Conservation (phyloP, 108 stramenopile genomes). For the Cyclostephanos invisitatus region DNA sequence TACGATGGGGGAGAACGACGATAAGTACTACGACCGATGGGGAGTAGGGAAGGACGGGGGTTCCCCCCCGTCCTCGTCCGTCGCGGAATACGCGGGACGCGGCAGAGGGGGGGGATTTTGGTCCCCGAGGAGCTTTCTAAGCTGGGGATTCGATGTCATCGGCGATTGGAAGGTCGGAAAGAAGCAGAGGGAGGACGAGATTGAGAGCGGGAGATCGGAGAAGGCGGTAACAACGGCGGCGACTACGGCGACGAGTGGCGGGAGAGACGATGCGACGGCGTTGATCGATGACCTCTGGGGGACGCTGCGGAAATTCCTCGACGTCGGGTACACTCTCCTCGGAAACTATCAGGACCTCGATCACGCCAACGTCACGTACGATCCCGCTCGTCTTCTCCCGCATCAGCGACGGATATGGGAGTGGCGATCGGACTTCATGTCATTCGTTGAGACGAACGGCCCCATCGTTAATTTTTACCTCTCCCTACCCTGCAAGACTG, state of each 20-base stretch:
- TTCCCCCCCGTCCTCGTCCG: not conserved
- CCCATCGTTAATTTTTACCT: constrained; percentile 34
- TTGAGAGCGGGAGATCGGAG: not conserved
- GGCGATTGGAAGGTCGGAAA: constrained; percentile 1
- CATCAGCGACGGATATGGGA: constrained; percentile 42
- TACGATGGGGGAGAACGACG: not conserved
- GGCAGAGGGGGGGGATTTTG: not conserved
- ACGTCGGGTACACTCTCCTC: constrained; percentile 44
- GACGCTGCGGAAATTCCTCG: constrained; percentile 28
- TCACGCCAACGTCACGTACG: constrained; percentile 38
- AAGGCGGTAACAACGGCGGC: not conserved
- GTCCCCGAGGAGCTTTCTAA: not conserved
- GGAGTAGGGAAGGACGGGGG: not conserved
- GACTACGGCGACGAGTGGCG: not conserved
- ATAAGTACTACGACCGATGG: not conserved
- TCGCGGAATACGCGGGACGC: not conserved
- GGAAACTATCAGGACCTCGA: constrained; percentile 53
- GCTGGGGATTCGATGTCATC: not conserved
- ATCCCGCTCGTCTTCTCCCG: constrained; percentile 7
- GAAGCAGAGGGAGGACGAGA: not conserved
- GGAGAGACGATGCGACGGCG: not conserved
- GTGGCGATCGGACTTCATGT: constrained; percentile 43
- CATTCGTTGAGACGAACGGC: constrained; percentile 33
- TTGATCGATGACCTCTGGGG: constrained; percentile 31
- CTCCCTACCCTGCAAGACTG: constrained; percentile 21